Evolutionary conservation across 164 flowering plant species (phyloP).

Genomic region (Nymphaea colorata): DNA sequence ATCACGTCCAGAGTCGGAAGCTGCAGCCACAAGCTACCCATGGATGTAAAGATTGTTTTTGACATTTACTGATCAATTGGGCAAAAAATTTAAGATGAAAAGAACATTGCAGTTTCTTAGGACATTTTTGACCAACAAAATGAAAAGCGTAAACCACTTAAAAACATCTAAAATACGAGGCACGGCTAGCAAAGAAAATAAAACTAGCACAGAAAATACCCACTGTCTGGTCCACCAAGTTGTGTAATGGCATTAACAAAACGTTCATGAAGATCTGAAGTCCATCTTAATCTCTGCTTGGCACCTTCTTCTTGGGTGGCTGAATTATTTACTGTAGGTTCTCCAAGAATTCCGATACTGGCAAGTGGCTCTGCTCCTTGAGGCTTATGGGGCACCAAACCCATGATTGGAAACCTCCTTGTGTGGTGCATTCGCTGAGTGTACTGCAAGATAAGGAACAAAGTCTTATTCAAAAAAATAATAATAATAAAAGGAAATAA

Average conservation of each 20-base stretch:
- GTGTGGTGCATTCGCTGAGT: constrained; percentile 35
- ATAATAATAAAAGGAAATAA: neutral
- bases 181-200: too few relatives aligned
- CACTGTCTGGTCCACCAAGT: constrained; percentile 76
- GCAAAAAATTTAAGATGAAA: too few relatives aligned
- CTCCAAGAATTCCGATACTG: constrained; percentile 20
- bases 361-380: constrained; percentile 23
- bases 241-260: constrained; percentile 65
- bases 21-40: too few relatives aligned
- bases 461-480: neutral
- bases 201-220: constrained; percentile 20
- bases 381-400: constrained; percentile 31
- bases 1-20: too few relatives aligned
- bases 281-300: constrained; percentile 60
- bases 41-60: too few relatives aligned
- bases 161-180: too few relatives aligned
- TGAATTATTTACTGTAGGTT: constrained; percentile 21
- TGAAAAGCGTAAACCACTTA: too few relatives aligned
- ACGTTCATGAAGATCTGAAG: constrained; percentile 57
- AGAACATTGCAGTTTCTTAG: too few relatives aligned
- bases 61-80: too few relatives aligned
- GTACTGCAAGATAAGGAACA: constrained; percentile 7
- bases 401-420: constrained; percentile 37
- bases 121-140: too few relatives aligned
- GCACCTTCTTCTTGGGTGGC: constrained; percentile 34